phyloP scores from a whole-genome alignment of 441 rosid species.

The Gossypium gossypioides region DNA sequence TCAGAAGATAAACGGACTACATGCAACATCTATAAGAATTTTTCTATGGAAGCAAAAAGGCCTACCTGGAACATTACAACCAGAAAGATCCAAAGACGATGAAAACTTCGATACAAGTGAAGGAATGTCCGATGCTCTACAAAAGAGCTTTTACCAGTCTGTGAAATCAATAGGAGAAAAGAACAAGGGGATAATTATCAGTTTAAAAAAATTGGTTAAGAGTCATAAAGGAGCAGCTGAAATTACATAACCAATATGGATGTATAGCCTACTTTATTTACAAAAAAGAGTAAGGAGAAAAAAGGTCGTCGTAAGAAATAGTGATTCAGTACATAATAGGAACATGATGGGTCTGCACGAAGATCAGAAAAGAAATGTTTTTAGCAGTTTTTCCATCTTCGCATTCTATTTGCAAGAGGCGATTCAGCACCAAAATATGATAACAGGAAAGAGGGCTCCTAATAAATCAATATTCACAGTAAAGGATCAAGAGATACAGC shows the following conservation, averaged over 20 bases:
- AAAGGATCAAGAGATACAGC: not conserved
- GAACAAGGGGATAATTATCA: not conserved
- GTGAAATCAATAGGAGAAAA: slow-evolving; percentile 19
- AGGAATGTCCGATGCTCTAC: slow-evolving; percentile 99
- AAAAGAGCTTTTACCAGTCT: slow-evolving; percentile 96
- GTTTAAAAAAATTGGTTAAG: not conserved
- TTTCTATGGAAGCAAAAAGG: slow-evolving; percentile 17
- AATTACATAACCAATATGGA: not conserved
- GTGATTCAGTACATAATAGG: not conserved
- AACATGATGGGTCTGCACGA: not conserved
- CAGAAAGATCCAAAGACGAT: slow-evolving; percentile 96
- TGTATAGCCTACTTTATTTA: not conserved
- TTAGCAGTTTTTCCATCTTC: not conserved
- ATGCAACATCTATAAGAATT: slow-evolving; percentile 5
- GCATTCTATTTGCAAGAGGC: not conserved
- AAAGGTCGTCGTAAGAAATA: not conserved
- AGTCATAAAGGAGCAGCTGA: not conserved
- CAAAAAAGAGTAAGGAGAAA: not conserved
- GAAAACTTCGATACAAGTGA: slow-evolving; percentile 93
- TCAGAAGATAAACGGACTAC: slow-evolving; percentile 15
- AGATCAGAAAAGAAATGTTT: not conserved
- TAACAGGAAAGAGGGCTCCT: not conserved
- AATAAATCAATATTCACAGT: not conserved
- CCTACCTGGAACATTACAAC: slow-evolving; percentile 90
- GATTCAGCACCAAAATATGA: not conserved